Percentiles rank a stretch among this genome's conserved stretches.
phyloP scores from a whole-genome alignment of 75 land plant genomes.

The Cryptomeria japonica region DNA sequence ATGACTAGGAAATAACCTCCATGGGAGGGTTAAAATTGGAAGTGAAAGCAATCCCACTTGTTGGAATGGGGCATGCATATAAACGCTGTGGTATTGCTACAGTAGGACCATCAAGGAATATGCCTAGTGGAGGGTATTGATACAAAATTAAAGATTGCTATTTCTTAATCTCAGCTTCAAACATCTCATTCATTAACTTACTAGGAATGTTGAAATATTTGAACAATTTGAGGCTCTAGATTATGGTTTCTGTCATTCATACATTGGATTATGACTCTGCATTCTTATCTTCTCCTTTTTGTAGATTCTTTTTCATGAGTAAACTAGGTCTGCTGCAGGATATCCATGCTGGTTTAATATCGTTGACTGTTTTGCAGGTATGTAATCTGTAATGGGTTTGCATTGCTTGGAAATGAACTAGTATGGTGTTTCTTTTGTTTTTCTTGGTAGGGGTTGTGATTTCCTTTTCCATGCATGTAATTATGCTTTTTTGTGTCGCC shows the following conservation, averaged over 20 bases:
- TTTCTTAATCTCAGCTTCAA: neutral
- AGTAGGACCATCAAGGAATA: conserved; percentile 19
- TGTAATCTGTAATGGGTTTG: neutral
- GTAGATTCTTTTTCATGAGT: conserved; percentile 33
- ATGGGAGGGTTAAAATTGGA: conserved; percentile 9
- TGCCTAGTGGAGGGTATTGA: conserved; percentile 42
- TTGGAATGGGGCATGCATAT: conserved; percentile 33
- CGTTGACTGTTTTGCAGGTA: conserved; percentile 31
- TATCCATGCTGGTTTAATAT: conserved; percentile 25
- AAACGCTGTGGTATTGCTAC: conserved; percentile 21
- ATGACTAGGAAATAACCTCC: conserved; percentile 19
- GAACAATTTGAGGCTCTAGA: neutral
- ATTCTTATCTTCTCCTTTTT: neutral
- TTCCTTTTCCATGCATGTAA: neutral
- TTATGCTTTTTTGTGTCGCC: neutral
- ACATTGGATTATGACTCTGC: neutral
- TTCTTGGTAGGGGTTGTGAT: neutral
- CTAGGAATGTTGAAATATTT: neutral
- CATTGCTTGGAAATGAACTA: neutral
- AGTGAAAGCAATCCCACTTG: conserved; percentile 31
- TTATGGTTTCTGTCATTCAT: neutral
- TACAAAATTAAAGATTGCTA: neutral
- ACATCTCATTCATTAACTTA: neutral
- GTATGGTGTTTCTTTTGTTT: neutral
- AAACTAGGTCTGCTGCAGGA: conserved; percentile 22